Evolutionary conservation across 2,329 filamentous ascomycete species (phyloP).

Genomic region (Calonectria hawksworthii): DNA sequence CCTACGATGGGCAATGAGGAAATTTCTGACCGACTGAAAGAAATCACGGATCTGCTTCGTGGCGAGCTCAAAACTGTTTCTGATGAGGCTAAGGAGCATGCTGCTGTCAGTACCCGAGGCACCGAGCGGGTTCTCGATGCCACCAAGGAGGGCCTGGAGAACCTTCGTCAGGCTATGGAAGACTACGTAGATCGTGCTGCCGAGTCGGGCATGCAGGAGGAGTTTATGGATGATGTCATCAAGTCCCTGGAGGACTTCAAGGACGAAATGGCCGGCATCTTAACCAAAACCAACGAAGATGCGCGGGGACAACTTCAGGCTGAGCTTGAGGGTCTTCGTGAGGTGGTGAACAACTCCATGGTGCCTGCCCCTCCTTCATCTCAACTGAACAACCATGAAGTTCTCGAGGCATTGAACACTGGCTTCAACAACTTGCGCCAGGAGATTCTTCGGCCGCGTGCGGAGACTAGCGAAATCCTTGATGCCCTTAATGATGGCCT

Average conservation of each 20-base stretch:
- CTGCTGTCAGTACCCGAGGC: conserved; percentile 82
- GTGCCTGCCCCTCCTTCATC: conserved; percentile 67
- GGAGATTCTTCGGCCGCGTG: conserved; percentile 77
- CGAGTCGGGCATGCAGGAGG: conserved; percentile 79
- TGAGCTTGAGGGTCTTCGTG: conserved; percentile 86
- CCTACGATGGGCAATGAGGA: conserved; percentile 61
- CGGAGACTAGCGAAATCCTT: conserved; percentile 87
- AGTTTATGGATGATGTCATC: conserved; percentile 79
- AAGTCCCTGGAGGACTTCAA: conserved; percentile 76
- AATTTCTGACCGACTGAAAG: conserved; percentile 69
- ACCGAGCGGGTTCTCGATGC: conserved; percentile 92
- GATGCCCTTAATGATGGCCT: conserved; percentile 92
- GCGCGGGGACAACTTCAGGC: conserved; percentile 78
- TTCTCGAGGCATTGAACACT: conserved; percentile 77
- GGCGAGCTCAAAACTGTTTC: conserved; percentile 72
- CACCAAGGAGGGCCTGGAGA: conserved; percentile 88
- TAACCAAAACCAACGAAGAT: conserved; percentile 61
- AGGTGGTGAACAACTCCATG: conserved; percentile 79
- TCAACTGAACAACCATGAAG: conserved; percentile 69
- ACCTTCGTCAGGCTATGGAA: conserved; percentile 84
- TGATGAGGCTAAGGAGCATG: conserved; percentile 81
- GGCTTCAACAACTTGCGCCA: conserved; percentile 82
- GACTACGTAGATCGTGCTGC: conserved; percentile 81
- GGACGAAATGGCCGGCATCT: conserved; percentile 76
- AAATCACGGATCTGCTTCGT: conserved; percentile 74